Percentiles rank a stretch among this genome's conserved stretches.
Evolutionary conservation across 805 yeast species (phyloP).

Genomic region (Schwanniomyces yamadae): DNA sequence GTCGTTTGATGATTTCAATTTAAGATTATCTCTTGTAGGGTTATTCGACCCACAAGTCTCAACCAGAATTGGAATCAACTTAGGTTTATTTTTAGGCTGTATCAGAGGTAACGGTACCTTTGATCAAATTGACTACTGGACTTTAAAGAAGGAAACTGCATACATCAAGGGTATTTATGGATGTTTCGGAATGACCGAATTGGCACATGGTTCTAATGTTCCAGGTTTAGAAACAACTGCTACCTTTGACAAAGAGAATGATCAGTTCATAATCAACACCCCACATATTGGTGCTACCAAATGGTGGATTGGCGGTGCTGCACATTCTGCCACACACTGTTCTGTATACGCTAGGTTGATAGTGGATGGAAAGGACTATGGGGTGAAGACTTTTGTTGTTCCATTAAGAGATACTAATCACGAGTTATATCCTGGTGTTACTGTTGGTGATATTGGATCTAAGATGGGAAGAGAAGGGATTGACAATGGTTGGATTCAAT

Average conservation of each 20-base stretch:
- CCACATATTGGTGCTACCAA: constrained; percentile 50
- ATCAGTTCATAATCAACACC: constrained; percentile 44
- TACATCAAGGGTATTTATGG: constrained; percentile 58
- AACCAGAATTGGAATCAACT: constrained; percentile 85
- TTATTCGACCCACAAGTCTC: constrained; percentile 76
- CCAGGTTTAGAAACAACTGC: constrained; percentile 58
- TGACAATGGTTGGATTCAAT: constrained; percentile 51
- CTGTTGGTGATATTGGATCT: constrained; percentile 47
- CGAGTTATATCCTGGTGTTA: constrained; percentile 42
- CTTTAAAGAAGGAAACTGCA: constrained; percentile 62
- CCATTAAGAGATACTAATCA: constrained; percentile 46
- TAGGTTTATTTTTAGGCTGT: constrained; percentile 80
- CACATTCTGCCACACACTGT: constrained; percentile 46
- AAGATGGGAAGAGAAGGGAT: constrained; percentile 52
- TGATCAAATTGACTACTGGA: constrained; percentile 84
- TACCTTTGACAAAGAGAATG: constrained; percentile 38
- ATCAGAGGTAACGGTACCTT: constrained; percentile 85
- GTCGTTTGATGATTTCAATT: constrained; percentile 47
- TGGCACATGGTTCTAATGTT: constrained; percentile 63
- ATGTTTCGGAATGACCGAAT: constrained; percentile 65
- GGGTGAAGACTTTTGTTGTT: constrained; percentile 46
- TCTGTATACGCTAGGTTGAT: constrained; percentile 42
- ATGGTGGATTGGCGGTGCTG: constrained; percentile 54
- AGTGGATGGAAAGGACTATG: constrained; percentile 45
- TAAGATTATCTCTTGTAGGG: constrained; percentile 57